A percentile compares a stretch with the other conserved stretches of the same genome.
phyloP scores from a whole-genome alignment of 2,329 filamentous ascomycete species.

The Claviceps purpurea region DNA sequence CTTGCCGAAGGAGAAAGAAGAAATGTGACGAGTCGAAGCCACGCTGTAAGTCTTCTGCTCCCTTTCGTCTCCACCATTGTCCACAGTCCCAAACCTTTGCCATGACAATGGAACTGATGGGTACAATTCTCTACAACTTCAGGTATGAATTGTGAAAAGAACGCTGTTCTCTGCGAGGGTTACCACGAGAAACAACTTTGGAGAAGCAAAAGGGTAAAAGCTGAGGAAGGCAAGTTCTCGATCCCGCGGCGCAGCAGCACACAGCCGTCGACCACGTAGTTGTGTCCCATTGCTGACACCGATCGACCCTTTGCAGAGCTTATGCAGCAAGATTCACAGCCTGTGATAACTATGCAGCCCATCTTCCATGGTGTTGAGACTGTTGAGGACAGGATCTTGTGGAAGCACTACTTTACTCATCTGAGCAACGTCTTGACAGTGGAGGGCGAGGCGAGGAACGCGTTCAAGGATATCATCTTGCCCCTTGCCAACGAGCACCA shows the following conservation, averaged over 20 bases:
- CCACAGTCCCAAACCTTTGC: not conserved
- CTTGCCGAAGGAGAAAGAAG: conserved; percentile 56
- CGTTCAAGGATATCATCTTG: conserved; percentile 72
- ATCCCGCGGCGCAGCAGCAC: not conserved
- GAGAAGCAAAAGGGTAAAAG: conserved; percentile 70
- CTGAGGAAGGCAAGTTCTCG: conserved; percentile 45
- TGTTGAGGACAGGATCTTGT: conserved; percentile 63
- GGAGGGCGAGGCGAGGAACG: conserved; percentile 67
- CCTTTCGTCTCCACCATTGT: not conserved
- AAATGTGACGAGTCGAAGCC: conserved; percentile 60
- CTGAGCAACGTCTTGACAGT: conserved; percentile 73
- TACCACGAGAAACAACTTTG: conserved; percentile 79
- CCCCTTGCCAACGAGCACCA: conserved; percentile 68
- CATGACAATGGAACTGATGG: not conserved
- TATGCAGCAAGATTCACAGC: conserved; percentile 33
- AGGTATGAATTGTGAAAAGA: conserved; percentile 87
- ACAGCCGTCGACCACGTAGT: not conserved
- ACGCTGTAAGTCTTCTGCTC: conserved; percentile 32
- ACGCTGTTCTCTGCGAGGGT: conserved; percentile 80
- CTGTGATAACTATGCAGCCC: conserved; percentile 43
- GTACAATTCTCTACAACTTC: not conserved
- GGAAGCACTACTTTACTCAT: conserved; percentile 69
- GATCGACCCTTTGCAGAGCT: conserved; percentile 24
- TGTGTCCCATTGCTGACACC: not conserved
- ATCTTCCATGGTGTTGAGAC: conserved; percentile 75